A percentile compares a stretch with the other conserved stretches of the same genome.
These are phyloP conservation scores for Musa troglodytarum DNA, from an alignment of 176 grass and related monocot species.

Conservation along the genomic window DNA sequence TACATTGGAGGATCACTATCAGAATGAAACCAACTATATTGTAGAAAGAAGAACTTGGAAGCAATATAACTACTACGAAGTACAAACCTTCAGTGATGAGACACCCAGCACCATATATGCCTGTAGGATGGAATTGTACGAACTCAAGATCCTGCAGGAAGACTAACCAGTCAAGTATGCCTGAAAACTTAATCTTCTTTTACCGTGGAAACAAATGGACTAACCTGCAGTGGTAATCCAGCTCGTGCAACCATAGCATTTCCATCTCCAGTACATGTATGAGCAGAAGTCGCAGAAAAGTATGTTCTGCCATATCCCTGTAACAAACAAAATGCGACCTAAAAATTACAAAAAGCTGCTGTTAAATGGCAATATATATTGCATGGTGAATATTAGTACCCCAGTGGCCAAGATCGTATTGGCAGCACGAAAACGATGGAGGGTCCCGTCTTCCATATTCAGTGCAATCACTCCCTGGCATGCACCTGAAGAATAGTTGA, in stretches of 20 bases:
- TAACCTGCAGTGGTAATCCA: constrained; percentile 81
- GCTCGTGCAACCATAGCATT: constrained; percentile 98
- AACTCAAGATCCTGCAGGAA: constrained; percentile 87
- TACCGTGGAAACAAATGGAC: not conserved
- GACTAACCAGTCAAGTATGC: not conserved
- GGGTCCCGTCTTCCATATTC: constrained; percentile 97
- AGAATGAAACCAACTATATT: no score
- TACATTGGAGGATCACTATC: no score
- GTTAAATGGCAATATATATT: not conserved
- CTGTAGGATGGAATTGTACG: constrained; percentile 87
- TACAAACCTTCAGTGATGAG: constrained; percentile 71
- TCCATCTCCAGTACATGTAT: constrained; percentile 98
- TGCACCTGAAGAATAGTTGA: constrained; percentile 34
- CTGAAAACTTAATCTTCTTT: not conserved
- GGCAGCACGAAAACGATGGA: constrained; percentile 70
- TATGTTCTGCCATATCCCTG: constrained; percentile 84
- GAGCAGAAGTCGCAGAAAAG: constrained; percentile 95
- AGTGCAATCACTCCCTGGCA: constrained; percentile 90
- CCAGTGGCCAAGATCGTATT: constrained; percentile 95
- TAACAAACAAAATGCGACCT: constrained; percentile 11
- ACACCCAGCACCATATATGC: constrained; percentile 80
- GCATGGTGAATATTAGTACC: constrained; percentile 27
- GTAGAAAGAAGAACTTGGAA: no score
- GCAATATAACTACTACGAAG: no score
- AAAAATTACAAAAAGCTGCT: not conserved